phyloP scores from a whole-genome alignment of 306 rosid species.

The Lathyrus tuberosus region DNA sequence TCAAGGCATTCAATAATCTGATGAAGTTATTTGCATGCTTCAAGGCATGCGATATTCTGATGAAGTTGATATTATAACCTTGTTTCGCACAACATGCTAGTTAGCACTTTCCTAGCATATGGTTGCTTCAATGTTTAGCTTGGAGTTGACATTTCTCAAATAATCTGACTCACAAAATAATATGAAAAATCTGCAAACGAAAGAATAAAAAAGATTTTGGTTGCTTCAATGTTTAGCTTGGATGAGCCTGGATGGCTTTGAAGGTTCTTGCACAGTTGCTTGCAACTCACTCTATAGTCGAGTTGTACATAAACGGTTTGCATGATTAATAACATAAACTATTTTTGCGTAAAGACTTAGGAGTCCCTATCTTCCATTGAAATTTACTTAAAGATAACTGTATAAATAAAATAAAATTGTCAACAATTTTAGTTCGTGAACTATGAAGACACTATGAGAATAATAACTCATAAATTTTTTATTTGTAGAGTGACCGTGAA shows the following conservation, averaged over 20 bases:
- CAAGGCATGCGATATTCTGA: neutral
- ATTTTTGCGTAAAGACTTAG: neutral
- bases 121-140: neutral
- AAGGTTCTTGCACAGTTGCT: neutral
- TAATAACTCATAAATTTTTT: neutral
- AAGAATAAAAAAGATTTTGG: neutral
- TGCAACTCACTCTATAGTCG: neutral
- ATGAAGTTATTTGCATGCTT: neutral
- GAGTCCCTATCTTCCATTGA: conserved; percentile 7
- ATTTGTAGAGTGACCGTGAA: neutral
- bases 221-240: neutral
- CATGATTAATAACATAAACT: neutral
- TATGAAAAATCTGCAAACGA: neutral
- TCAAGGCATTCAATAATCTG: neutral
- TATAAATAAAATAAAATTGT: neutral
- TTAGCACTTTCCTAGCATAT: neutral
- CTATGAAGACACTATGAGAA: neutral
- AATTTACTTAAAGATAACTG: neutral
- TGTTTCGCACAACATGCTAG: neutral
- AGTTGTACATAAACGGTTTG: neutral
- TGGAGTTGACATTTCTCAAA: neutral
- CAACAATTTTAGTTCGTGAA: neutral
- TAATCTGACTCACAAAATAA: neutral
- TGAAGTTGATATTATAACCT: neutral
- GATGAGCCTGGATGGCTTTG: neutral